phyloP scores from a whole-genome alignment of 164 flowering plant species.

The Saururus chinensis region DNA sequence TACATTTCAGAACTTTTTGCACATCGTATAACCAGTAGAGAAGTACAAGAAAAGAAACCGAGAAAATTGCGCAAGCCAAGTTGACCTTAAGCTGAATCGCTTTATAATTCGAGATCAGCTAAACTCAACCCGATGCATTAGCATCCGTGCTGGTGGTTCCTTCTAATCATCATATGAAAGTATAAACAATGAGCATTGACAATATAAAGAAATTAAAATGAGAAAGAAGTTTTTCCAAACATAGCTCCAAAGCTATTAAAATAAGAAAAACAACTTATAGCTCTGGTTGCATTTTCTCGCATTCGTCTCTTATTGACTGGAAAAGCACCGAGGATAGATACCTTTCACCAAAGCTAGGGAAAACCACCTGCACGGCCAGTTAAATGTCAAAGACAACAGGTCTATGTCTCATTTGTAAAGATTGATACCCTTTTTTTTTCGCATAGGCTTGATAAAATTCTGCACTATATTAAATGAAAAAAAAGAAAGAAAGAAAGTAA shows the following conservation, averaged over 20 bases:
- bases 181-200: neutral
- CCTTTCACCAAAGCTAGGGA: slow-evolving; percentile 88
- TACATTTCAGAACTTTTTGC: too few species aligned
- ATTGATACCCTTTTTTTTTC: too few species aligned
- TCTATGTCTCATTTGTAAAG: neutral
- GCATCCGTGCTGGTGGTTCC: neutral
- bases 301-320: slow-evolving; percentile 84
- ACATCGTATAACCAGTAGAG: too few species aligned
- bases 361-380: slow-evolving; percentile 57
- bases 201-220: neutral
- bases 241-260: neutral
- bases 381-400: neutral
- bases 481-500: neutral
- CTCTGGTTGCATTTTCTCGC: slow-evolving; percentile 81
- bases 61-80: too few species aligned
- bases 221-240: neutral
- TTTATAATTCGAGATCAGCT: too few species aligned
- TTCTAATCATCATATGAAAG: neutral
- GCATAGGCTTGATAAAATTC: neutral
- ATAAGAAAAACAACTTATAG: slow-evolving; percentile 14
- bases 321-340: slow-evolving; percentile 80
- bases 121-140: too few species aligned
- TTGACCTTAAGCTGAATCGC: too few species aligned
- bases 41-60: too few species aligned
- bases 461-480: neutral